Evolutionary conservation across 176 grass and related monocot genomes (phyloP), one percentile per base, ranked within the genome.

Genomic region (Avena sativa): DNA sequence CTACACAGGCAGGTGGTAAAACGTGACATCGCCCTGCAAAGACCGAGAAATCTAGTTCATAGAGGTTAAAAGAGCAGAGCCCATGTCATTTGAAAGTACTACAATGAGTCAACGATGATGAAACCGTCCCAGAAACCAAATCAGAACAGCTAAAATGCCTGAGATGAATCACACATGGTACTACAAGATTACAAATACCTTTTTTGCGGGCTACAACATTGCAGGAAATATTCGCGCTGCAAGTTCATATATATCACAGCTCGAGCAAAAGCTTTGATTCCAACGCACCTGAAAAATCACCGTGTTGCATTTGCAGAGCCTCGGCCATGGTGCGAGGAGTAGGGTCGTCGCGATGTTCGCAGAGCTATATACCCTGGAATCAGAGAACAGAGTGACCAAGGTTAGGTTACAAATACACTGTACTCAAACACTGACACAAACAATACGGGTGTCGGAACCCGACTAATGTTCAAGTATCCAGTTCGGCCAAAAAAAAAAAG

Each of bases 321-420:
- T 21, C 9, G 11, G 15, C 51, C 47, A 25, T 6, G 79, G 89
- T 78, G 65, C 95, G 93, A 44, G 93, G 85, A 67, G 95, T 95
- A 53, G 95, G 93, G 13, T 92, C 79, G 74, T 98, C 93, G 26
- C 93, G 91, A 70, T 97, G 89, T 87, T 97, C 95, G 52, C 95
- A 97, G 11, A 97, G 85, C 95, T 93, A 98, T 92, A 98, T 98
- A 71, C 95, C 95, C 95, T 95, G 86, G 25, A 86, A 47, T 7
- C 19, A 57, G 50, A 70, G 57, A 64, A 88, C 0, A 81, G 17
- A 85, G 55, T 67, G 28, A 1, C 34, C 34, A 70, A 60, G 5
- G 69, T 80, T 30, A 82, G 61, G 20, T 82, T 56, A 8, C 2
- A 76, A 67, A 21, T 58, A 48, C 8, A 23, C 23, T 17, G 61